These are phyloP conservation scores for Suillus clintonianus DNA, from an alignment of 768 basidiomycete species.

Conservation along the genomic window DNA sequence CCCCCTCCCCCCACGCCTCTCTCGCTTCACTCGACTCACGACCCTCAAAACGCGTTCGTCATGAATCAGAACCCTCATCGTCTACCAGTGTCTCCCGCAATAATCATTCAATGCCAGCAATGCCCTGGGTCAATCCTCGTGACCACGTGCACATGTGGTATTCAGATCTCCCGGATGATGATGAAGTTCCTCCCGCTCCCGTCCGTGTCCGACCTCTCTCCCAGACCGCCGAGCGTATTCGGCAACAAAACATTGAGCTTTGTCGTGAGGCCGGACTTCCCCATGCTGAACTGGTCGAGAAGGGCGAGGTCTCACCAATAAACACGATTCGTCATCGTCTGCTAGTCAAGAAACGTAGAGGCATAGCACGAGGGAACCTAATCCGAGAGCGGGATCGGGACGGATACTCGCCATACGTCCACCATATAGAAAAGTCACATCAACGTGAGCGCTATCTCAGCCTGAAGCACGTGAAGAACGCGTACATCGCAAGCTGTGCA, in stretches of 20 bases:
- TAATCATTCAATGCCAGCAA: not conserved
- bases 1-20: slow-evolving; percentile 1
- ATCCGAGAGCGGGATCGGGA: slow-evolving; percentile 22
- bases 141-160: slow-evolving; percentile 12
- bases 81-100: slow-evolving; percentile 6
- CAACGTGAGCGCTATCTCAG: slow-evolving; percentile 28
- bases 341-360: slow-evolving; percentile 10
- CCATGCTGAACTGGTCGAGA: not conserved
- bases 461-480: slow-evolving; percentile 30
- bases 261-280: slow-evolving; percentile 1
- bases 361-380: slow-evolving; percentile 5
- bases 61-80: not conserved
- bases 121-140: not conserved
- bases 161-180: slow-evolving; percentile 7
- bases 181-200: not conserved
- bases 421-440: slow-evolving; percentile 25
- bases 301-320: not conserved
- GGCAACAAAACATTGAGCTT: slow-evolving; percentile 13
- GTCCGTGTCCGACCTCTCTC: not conserved
- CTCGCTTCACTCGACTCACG: not conserved
- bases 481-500: slow-evolving; percentile 26
- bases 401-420: slow-evolving; percentile 13
- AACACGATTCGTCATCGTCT: slow-evolving; percentile 5
- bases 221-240: slow-evolving; percentile 3
- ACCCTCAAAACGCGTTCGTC: slow-evolving; percentile 4